Conservation (phyloP, 2,329 filamentous ascomycete genomes). For the Stagonosporopsis rhizophila region DNA sequence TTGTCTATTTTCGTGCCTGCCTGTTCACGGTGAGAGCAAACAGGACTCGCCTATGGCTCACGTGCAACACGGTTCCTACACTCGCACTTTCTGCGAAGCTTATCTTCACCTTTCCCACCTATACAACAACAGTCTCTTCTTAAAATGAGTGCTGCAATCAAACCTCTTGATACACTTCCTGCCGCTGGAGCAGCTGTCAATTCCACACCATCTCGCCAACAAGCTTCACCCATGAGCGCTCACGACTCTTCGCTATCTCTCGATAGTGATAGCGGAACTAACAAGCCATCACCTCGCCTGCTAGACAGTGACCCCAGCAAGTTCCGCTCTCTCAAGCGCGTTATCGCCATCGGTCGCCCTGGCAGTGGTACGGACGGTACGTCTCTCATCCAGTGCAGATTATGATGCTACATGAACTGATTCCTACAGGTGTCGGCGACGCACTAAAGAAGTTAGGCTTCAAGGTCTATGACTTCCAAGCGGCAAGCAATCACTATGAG, state of each 20-base stretch:
- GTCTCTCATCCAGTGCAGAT: not conserved
- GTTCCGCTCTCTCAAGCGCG: slow-evolving; percentile 32
- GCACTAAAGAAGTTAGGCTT: slow-evolving; percentile 41
- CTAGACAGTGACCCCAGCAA: slow-evolving; percentile 19
- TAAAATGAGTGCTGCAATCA: not conserved
- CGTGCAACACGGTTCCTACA: not conserved
- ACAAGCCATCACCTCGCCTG: slow-evolving; percentile 1
- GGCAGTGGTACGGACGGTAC: slow-evolving; percentile 45
- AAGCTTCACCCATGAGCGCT: not conserved
- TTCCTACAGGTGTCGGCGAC: slow-evolving; percentile 32
- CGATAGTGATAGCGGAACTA: not conserved
- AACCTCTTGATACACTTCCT: not conserved
- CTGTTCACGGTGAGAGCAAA: slow-evolving; percentile 4
- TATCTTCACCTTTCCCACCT: not conserved
- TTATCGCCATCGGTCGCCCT: slow-evolving; percentile 46
- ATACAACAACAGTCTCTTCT: not conserved
- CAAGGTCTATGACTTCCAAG: slow-evolving; percentile 46
- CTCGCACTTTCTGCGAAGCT: not conserved
- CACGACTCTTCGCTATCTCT: not conserved
- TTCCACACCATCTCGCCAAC: not conserved
- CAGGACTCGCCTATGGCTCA: not conserved
- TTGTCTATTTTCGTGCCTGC: not conserved
- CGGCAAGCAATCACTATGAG: slow-evolving; percentile 42
- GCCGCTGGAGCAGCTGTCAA: not conserved
- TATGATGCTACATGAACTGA: not conserved